Percentiles rank a stretch among this genome's conserved stretches.
These are phyloP conservation scores for Dichomitus squalens DNA, from an alignment of 1,284 basidiomycete genomes.

Conservation along the genomic window DNA sequence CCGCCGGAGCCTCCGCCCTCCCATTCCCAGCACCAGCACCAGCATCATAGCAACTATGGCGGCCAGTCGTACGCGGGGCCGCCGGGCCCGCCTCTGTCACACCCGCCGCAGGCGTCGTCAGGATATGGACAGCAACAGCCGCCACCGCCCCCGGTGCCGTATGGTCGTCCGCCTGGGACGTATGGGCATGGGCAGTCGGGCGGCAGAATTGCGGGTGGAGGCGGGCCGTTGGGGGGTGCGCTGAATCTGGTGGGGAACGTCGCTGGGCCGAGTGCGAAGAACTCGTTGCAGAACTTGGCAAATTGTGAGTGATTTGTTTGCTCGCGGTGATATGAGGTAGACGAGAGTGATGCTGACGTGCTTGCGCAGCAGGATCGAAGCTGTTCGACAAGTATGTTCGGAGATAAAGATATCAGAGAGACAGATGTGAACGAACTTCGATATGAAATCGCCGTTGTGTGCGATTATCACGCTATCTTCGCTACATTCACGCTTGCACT, in stretches of 20 bases:
- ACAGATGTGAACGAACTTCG: background rate
- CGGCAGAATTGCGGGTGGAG: background rate
- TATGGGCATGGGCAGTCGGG: background rate
- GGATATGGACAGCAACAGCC: background rate
- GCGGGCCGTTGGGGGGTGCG: conserved; percentile 25
- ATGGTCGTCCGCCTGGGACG: background rate
- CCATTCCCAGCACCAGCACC: background rate
- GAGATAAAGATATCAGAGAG: background rate
- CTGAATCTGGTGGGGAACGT: conserved; percentile 22
- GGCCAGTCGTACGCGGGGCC: conserved; percentile 4
- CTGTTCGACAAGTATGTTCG: conserved; percentile 22
- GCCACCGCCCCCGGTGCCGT: background rate
- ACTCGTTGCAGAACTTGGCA: conserved; percentile 26
- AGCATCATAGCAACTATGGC: background rate
- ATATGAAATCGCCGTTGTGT: background rate
- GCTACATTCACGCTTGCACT: too few species aligned
- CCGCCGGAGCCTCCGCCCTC: conserved; percentile 2
- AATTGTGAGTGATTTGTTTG: conserved; percentile 22
- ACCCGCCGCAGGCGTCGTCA: conserved; percentile 3
- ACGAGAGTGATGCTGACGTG: background rate
- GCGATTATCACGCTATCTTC: too few species aligned
- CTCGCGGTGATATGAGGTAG: background rate
- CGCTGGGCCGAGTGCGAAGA: conserved; percentile 20
- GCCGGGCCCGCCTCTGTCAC: conserved; percentile 11
- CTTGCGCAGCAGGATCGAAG: conserved; percentile 17